These are phyloP conservation scores for Antitrichia curtipendula DNA, from an alignment of 225 moss, liverwort and hornwort species.

Conservation along the genomic window DNA sequence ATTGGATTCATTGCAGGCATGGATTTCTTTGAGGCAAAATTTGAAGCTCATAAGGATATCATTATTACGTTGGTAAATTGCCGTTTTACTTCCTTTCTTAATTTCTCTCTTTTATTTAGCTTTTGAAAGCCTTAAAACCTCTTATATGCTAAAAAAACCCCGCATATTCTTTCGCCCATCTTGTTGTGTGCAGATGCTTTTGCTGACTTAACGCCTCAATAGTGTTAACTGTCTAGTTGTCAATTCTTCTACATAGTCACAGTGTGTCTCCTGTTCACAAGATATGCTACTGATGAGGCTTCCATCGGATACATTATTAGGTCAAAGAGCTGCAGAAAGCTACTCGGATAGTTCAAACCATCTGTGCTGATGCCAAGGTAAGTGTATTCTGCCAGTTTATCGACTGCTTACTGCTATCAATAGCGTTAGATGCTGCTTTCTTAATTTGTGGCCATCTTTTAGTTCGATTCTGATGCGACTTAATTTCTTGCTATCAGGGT, in stretches of 20 bases:
- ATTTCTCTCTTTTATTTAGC: not conserved
- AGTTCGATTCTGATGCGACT: not conserved
- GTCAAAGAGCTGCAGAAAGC: constrained; percentile 76
- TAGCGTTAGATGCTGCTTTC: not conserved
- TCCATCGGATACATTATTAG: constrained; percentile 7
- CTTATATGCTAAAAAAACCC: not conserved
- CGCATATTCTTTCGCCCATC: not conserved
- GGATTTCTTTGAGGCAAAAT: constrained; percentile 63
- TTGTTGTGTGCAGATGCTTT: not conserved
- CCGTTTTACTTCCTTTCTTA: not conserved
- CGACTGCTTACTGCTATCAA: not conserved
- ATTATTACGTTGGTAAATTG: constrained; percentile 46
- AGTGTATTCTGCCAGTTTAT: not conserved
- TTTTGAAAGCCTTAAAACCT: not conserved
- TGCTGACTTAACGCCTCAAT: not conserved
- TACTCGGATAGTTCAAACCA: constrained; percentile 68
- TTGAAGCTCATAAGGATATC: constrained; percentile 58
- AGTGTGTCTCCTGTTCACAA: not conserved
- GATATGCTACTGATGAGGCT: not conserved
- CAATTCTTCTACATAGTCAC: not conserved
- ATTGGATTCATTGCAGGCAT: constrained; percentile 33
- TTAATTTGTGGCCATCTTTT: not conserved
- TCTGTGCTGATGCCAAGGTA: constrained; percentile 87
- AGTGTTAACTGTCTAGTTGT: not conserved
- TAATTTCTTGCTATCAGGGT: constrained; percentile 31